Percentiles rank a stretch among this genome's conserved stretches.
These are phyloP conservation scores for Blastomyces gilchristii DNA, from an alignment of 2,329 filamentous ascomycete species.

Conservation along the genomic window DNA sequence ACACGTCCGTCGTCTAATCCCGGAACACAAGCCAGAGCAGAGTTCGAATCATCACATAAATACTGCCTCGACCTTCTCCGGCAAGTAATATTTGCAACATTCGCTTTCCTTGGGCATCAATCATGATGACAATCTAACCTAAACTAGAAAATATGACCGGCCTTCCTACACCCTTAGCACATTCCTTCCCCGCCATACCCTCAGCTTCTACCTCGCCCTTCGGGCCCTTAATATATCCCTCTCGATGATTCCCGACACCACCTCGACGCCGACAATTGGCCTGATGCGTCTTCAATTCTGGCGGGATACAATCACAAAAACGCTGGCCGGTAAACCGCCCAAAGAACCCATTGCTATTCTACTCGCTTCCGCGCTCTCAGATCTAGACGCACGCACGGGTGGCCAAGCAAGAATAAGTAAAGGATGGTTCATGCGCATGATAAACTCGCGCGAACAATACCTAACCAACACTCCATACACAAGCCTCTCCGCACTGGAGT, in stretches of 20 bases:
- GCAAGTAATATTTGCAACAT: conserved; percentile 26
- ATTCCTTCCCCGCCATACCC: conserved; percentile 65
- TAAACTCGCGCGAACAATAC: conserved; percentile 70
- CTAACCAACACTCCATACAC: conserved; percentile 76
- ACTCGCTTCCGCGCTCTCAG: conserved; percentile 60
- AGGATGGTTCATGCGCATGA: conserved; percentile 65
- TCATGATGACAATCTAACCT: conserved; percentile 4
- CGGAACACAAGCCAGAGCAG: conserved; percentile 29
- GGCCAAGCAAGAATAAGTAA: conserved; percentile 47
- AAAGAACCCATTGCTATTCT: conserved; percentile 86
- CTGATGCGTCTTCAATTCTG: conserved; percentile 91
- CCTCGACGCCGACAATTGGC: conserved; percentile 78
- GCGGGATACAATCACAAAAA: conserved; percentile 70
- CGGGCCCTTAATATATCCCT: conserved; percentile 90
- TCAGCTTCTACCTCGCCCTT: conserved; percentile 79
- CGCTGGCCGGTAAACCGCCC: conserved; percentile 66
- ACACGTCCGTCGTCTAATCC: conserved; percentile 7
- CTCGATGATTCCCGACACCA: conserved; percentile 77
- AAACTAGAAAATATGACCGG: conserved; percentile 67
- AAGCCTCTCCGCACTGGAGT: conserved; percentile 62
- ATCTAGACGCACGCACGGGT: conserved; percentile 40
- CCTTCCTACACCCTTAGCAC: conserved; percentile 77
- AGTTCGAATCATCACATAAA: conserved; percentile 45
- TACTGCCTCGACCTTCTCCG: conserved; percentile 52
- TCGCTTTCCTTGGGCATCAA: neutral